Conservation (phyloP, 1,139 yeast species). For the Sporopachydermia cereana region DNA sequence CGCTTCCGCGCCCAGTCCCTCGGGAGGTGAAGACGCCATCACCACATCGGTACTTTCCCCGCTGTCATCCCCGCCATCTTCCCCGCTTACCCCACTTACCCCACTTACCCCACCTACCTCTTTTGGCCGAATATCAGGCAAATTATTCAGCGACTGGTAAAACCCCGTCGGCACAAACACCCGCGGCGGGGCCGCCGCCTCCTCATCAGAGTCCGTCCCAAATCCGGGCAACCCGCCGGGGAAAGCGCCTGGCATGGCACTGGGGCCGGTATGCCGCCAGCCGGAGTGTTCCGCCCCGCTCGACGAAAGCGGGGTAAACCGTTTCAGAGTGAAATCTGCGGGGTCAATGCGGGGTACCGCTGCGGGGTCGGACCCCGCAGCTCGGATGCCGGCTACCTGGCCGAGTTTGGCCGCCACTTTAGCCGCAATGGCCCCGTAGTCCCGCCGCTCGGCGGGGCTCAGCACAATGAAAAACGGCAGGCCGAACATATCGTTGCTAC, state of each 20-base stretch:
- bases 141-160: neutral
- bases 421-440: slow-evolving; percentile 44
- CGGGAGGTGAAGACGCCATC: neutral
- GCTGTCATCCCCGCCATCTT: neutral
- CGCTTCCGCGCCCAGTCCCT: neutral
- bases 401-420: slow-evolving; percentile 41
- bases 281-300: neutral
- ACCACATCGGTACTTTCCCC: neutral
- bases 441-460: slow-evolving; percentile 34
- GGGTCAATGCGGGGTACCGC: slow-evolving; percentile 13
- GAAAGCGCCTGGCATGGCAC: no score
- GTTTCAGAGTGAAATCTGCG: slow-evolving; percentile 9
- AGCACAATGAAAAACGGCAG: slow-evolving; percentile 64
- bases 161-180: neutral
- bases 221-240: neutral
- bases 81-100: neutral
- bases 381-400: no score
- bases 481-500: slow-evolving; percentile 39
- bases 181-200: neutral
- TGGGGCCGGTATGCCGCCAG: neutral
- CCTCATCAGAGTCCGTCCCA: neutral
- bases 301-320: no score
- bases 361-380: neutral
- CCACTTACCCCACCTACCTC: neutral
- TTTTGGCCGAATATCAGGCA: neutral